A percentile compares a stretch with the other conserved stretches of the same genome.
These are phyloP conservation scores for Malbranchea cinnamomea DNA, from an alignment of 2,329 filamentous ascomycete genomes.

Conservation along the genomic window DNA sequence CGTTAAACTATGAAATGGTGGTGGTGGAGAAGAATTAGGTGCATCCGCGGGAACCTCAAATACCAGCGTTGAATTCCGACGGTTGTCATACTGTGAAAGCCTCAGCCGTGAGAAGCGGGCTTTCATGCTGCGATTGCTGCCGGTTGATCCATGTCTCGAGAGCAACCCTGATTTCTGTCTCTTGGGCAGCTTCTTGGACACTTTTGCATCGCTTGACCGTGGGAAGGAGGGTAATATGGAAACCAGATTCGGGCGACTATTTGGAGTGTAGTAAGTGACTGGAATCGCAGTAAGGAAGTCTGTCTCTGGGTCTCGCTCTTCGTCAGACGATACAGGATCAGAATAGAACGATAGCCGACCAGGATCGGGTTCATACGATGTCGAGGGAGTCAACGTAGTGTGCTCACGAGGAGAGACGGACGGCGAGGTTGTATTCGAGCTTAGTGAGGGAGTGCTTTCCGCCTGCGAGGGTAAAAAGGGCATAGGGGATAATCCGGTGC, in stretches of 20 bases:
- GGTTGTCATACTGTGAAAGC: slow-evolving; percentile 5
- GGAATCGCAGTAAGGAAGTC: slow-evolving; percentile 10
- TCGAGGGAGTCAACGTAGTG: too few relatives aligned
- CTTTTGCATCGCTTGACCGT: slow-evolving; percentile 1
- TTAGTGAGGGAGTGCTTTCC: too few relatives aligned
- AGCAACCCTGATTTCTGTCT: slow-evolving; percentile 3
- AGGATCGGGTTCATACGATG: too few relatives aligned
- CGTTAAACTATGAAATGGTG: too few relatives aligned
- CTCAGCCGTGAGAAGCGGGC: slow-evolving; percentile 5
- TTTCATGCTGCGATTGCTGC: slow-evolving; percentile 2
- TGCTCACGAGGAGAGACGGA: too few relatives aligned
- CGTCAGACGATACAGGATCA: slow-evolving; percentile 9
- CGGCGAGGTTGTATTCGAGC: too few relatives aligned
- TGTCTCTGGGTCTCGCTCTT: slow-evolving; percentile 7
- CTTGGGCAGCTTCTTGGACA: slow-evolving; percentile 7
- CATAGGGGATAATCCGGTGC: too few relatives aligned
- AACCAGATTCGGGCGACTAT: slow-evolving; percentile 9
- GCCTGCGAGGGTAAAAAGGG: too few relatives aligned
- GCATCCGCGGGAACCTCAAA: slow-evolving; percentile 1
- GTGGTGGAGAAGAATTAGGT: too few relatives aligned
- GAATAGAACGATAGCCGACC: slow-evolving; percentile 9
- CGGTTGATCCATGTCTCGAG: slow-evolving; percentile 1
- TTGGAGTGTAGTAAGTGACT: slow-evolving; percentile 9
- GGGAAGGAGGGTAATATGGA: slow-evolving; percentile 7
- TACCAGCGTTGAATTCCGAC: slow-evolving; percentile 6